A percentile compares a stretch with the other conserved stretches of the same genome.
These are phyloP conservation scores for Apiotrichum veenhuisii DNA, from an alignment of 1,284 basidiomycete species.

Conservation along the genomic window DNA sequence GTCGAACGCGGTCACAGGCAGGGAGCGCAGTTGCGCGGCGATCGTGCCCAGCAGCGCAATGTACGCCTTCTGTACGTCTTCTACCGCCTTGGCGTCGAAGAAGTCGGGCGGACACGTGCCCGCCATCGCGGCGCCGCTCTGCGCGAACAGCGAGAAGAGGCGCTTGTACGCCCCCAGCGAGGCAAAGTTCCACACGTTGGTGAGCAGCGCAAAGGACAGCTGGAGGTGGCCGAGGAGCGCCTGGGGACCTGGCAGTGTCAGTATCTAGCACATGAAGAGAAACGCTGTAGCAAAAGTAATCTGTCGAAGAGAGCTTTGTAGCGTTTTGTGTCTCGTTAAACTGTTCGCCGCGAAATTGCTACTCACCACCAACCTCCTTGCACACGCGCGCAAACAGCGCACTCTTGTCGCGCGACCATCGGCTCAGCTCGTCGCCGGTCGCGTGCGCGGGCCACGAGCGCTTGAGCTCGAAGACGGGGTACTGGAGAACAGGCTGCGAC, in stretches of 20 bases:
- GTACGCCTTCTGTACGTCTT: not conserved
- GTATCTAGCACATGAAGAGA: no score
- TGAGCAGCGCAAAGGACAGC: slow-evolving; percentile 49
- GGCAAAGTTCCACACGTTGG: slow-evolving; percentile 50
- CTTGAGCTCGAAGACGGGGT: slow-evolving; percentile 46
- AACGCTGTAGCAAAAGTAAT: no score
- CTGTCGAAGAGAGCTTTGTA: no score
- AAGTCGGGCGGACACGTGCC: slow-evolving; percentile 1
- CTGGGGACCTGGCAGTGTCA: slow-evolving; percentile 39
- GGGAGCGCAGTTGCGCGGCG: slow-evolving; percentile 35
- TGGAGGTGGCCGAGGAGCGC: slow-evolving; percentile 48
- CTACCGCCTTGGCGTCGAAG: not conserved
- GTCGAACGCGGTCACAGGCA: slow-evolving; percentile 46
- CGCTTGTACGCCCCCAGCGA: slow-evolving; percentile 48
- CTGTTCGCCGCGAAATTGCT: no score
- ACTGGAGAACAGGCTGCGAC: slow-evolving; percentile 17
- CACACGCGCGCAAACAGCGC: slow-evolving; percentile 44
- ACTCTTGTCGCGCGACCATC: slow-evolving; percentile 51
- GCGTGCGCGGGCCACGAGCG: slow-evolving; percentile 49
- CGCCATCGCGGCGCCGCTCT: slow-evolving; percentile 26
- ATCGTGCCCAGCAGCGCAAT: slow-evolving; percentile 35
- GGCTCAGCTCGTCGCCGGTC: slow-evolving; percentile 48
- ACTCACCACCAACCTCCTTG: slow-evolving; percentile 40
- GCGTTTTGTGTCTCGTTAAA: no score
- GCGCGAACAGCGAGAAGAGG: slow-evolving; percentile 44